Base-by-base conservation (phyloP, 169 alveolate genomes). In the Eimeria maxima region DNA sequence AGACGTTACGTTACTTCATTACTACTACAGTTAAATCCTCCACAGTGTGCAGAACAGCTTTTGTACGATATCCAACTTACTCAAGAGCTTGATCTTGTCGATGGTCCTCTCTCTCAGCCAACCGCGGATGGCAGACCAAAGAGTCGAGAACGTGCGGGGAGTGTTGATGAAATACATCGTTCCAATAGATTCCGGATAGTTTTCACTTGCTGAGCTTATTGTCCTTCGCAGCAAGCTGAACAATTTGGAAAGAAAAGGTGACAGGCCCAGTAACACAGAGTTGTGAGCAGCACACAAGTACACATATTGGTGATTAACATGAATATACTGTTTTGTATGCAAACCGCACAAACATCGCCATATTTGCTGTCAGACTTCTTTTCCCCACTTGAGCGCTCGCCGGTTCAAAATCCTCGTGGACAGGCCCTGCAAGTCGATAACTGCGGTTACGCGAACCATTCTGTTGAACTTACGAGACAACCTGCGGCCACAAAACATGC, bases 101-200 rank as follows among this genome's bases (percentile, higher is more conserved):
- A 95, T 73, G 45, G 96, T 95, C 20, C 96, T 53, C 95, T 84
- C 95, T 10, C 86, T 65, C 50, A 95, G 96, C 95, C 95, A 89
- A 38, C 95, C 95, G 20, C 91, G 92, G 50, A 95, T 71, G 20
- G 92, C 90, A 50, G 78, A 55, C 96, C 96, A 95, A 29, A 95
- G 90, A 16, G 95, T 84, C 13, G 87, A 53, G 69, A 95, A 95
- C 55, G 91, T 65, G 38, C 94, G 83, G 50, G 96, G 96, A 3
- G 96, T 87, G 63, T 95, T 95, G 57, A 95, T 89, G 91, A 95
- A 95, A 22, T 63, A 95, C 73, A 95, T 95, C 27, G 90, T 63
- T 42, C 90, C 95, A 24, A 95, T 42, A 16, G 95, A 83, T 45
- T 95, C 96, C 47, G 96, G 96, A 18, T 95, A 95, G 78, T 95